Conservation (phyloP, 2,329 filamentous ascomycete genomes). For the Neopestalotiopsis clavispora region DNA sequence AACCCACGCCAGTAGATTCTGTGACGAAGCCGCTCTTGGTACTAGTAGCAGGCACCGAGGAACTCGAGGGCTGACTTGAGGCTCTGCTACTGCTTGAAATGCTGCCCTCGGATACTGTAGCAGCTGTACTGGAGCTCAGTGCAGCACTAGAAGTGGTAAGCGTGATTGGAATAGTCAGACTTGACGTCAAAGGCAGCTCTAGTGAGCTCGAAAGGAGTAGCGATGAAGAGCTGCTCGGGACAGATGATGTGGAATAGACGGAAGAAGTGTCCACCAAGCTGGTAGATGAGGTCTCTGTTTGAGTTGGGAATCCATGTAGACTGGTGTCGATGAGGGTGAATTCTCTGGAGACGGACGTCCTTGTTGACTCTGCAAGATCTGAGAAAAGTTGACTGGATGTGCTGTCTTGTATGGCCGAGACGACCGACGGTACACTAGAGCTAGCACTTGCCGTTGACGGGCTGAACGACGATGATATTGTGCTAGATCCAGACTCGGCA, state of each 20-base stretch:
- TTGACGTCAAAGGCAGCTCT: not conserved
- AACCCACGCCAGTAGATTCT: not conserved
- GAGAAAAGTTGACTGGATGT: not conserved
- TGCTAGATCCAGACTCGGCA: not conserved
- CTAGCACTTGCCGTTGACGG: not conserved
- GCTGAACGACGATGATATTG: not conserved
- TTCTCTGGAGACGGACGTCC: slow-evolving; percentile 15
- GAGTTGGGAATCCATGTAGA: not conserved
- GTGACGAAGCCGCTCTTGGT: not conserved
- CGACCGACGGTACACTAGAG: not conserved
- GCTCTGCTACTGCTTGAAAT: not conserved
- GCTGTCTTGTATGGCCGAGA: slow-evolving; percentile 1
- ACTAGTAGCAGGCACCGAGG: not conserved
- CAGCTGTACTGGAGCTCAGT: not conserved
- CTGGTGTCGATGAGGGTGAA: slow-evolving; percentile 20
- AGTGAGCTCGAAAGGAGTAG: slow-evolving; percentile 1
- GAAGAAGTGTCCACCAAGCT: not conserved
- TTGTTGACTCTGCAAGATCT: not conserved
- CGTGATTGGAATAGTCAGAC: not conserved
- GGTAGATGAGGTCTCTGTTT: not conserved
- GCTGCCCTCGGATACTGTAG: not conserved
- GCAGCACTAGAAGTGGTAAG: not conserved
- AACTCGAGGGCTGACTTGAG: not conserved
- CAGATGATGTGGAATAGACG: not conserved
- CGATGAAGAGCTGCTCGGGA: not conserved